Evolutionary conservation across 2,329 filamentous ascomycete species (phyloP).

Genomic region (Beauveria caledonica): DNA sequence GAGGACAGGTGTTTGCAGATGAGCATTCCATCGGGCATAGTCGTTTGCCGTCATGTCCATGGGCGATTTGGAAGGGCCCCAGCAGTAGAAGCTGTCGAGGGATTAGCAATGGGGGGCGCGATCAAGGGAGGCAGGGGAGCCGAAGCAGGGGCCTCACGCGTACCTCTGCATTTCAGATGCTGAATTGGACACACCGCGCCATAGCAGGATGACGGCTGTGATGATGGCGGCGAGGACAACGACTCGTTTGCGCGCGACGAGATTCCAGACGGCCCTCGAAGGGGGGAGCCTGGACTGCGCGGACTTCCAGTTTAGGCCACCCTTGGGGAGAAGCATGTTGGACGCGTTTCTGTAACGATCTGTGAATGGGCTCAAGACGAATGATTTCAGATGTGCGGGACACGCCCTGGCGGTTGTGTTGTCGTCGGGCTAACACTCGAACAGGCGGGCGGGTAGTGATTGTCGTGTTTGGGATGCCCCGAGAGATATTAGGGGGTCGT

Average conservation of each 20-base stretch:
- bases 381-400: neutral
- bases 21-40: conserved; percentile 78
- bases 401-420: neutral
- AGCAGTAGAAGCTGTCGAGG: conserved; percentile 79
- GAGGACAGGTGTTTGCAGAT: conserved; percentile 84
- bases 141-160: conserved; percentile 18
- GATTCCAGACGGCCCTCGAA: conserved; percentile 59
- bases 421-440: neutral
- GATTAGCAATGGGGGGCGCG: conserved; percentile 1
- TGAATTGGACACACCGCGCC: conserved; percentile 74
- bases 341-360: conserved; percentile 19
- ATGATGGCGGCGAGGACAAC: conserved; percentile 64
- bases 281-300: conserved; percentile 72
- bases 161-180: conserved; percentile 90
- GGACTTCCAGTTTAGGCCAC: conserved; percentile 87
- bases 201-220: conserved; percentile 71
- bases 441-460: neutral
- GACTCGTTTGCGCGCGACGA: conserved; percentile 70
- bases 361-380: neutral
- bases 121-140: neutral
- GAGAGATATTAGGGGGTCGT: conserved; percentile 2
- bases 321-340: conserved; percentile 83
- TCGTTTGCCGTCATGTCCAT: conserved; percentile 94
- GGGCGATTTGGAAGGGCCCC: conserved; percentile 88
- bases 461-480: neutral